Evolutionary conservation across 371 early-diverging fungal genomes (phyloP).

Genomic region (Lichtheimia ornata): DNA sequence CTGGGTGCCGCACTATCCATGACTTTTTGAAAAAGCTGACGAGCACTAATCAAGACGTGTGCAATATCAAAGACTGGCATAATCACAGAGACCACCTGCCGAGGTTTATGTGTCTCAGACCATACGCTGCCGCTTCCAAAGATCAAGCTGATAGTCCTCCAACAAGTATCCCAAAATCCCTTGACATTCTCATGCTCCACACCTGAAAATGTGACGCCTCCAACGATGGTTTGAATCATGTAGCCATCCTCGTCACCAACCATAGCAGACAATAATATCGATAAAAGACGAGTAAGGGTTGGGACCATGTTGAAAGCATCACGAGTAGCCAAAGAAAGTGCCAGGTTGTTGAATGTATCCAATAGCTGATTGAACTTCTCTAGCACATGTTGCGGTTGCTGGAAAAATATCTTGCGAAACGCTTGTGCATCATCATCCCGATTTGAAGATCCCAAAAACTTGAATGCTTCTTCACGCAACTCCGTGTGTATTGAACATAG

Average conservation of each 20-base stretch:
- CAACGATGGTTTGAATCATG: slow-evolving; percentile 12
- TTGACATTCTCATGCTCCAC: slow-evolving; percentile 27
- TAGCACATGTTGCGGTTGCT: slow-evolving; percentile 6
- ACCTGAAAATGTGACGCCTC: not conserved
- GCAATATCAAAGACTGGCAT: slow-evolving; percentile 34
- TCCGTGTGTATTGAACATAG: slow-evolving; percentile 5
- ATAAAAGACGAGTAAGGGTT: slow-evolving; percentile 8
- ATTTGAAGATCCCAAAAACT: slow-evolving; percentile 7
- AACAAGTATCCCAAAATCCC: slow-evolving; percentile 38
- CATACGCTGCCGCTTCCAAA: slow-evolving; percentile 30
- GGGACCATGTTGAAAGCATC: slow-evolving; percentile 23
- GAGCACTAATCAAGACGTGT: slow-evolving; percentile 21
- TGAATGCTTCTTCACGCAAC: slow-evolving; percentile 10
- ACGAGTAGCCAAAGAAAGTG: slow-evolving; percentile 12
- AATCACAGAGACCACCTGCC: slow-evolving; percentile 29
- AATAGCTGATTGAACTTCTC: slow-evolving; percentile 25
- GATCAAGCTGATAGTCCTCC: slow-evolving; percentile 30
- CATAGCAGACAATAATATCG: slow-evolving; percentile 9
- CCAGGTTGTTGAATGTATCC: slow-evolving; percentile 28
- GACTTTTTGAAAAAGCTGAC: slow-evolving; percentile 26
- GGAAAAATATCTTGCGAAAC: slow-evolving; percentile 7
- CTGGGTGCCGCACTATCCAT: slow-evolving; percentile 10
- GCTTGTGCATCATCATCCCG: not conserved
- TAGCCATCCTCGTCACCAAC: slow-evolving; percentile 22
- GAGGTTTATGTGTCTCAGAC: slow-evolving; percentile 36